phyloP scores from a whole-genome alignment of 176 grass and related monocot genomes.

The Oryza australiensis region DNA sequence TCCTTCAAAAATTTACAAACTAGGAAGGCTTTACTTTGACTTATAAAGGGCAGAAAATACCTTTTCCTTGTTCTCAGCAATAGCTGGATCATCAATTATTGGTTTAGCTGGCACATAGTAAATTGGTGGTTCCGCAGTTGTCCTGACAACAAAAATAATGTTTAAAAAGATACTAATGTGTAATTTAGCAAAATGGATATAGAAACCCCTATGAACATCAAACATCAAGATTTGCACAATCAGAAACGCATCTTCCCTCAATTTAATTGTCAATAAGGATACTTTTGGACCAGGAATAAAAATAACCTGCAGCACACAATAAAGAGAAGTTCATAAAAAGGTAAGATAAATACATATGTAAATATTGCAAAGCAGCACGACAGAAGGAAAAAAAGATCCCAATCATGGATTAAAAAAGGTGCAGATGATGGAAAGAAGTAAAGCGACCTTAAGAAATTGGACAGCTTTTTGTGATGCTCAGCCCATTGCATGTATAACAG shows the following conservation, averaged over 20 bases:
- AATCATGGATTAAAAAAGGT: constrained; percentile 11
- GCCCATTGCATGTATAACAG: constrained; percentile 87
- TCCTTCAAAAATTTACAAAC: constrained; percentile 4
- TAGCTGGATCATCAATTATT: constrained; percentile 63
- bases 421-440: constrained; percentile 15
- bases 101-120: constrained; percentile 90
- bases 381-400: constrained; percentile 15
- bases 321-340: constrained; percentile 32
- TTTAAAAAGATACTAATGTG: constrained; percentile 39
- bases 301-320: constrained; percentile 88
- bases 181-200: constrained; percentile 24
- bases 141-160: constrained; percentile 64
- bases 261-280: constrained; percentile 99
- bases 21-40: constrained; percentile 2
- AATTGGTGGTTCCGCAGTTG: constrained; percentile 88
- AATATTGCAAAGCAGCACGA: constrained; percentile 6
- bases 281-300: constrained; percentile 98
- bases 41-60: constrained; percentile 31
- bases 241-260: constrained; percentile 93
- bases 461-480: constrained; percentile 97
- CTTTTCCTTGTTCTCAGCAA: constrained; percentile 75
- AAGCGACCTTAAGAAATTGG: constrained; percentile 94
- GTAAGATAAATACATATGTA: constrained; percentile 16
- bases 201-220: constrained; percentile 48
- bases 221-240: constrained; percentile 68